Evolutionary conservation across 1,284 basidiomycete species (phyloP), one percentile per base, ranked within the genome.

Genomic region (Cutaneotrichosporon cutaneum): DNA sequence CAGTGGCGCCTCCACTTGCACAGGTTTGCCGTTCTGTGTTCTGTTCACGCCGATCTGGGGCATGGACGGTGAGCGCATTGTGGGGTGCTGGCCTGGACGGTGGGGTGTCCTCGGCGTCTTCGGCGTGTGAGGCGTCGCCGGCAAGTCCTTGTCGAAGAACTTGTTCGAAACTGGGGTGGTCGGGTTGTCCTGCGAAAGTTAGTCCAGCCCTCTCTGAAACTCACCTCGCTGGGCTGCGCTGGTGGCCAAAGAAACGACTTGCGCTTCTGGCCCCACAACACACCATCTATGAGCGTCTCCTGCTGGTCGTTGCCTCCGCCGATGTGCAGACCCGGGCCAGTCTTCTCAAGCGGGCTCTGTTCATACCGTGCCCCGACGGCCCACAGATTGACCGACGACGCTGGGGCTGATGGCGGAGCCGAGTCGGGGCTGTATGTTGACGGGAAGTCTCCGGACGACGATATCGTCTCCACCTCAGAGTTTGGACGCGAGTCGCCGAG

Each of bases 391-490:
- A 44, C 36, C 13, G 54, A 60, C 18, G 56, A 60, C 7, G 62
- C 59, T 6, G 66, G 62, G 8, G 69, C 71, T 16, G 70, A 67
- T 0, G 68, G 50, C 2, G 75, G 73, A 1, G 65, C 69, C 18
- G 75, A 76, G 30, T 72, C 73, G 39, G 73, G 70, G 11, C 63
- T 71, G 58, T 72, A 77, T 5, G 64, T 42, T 5, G 69, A 71
- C 5, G 69, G 63, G 10, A 64, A 58, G 47, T 51, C 22, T 10
- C 32, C 47, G 6, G 22, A 35, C 7, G 56, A 51, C 35, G 54
- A 55, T 11, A 27, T 26, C 11, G 54, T 36, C 26, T 44, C 42
- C 11, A 44, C 26, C n/a, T 55, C 39, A 11, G 54, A 45, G 42
- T 44, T 22, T 3, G 54, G 54, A 4, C 2, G 36, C 39, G 54